Conservation (phyloP, 768 basidiomycete genomes). For the Leccinum longicurvipes region DNA sequence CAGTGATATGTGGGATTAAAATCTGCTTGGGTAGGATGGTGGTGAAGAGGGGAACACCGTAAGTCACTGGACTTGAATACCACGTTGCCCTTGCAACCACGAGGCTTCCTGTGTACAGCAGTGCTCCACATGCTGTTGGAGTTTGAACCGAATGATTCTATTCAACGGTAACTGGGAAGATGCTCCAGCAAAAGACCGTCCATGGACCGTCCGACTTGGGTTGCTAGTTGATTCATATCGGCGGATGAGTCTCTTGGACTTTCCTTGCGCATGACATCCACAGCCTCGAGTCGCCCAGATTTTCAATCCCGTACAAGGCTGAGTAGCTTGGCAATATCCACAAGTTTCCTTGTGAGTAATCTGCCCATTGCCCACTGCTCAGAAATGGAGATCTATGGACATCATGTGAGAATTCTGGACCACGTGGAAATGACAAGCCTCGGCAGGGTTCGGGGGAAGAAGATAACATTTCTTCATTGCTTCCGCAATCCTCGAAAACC, state of each 20-base stretch:
- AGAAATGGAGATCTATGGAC: not conserved
- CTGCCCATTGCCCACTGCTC: not conserved
- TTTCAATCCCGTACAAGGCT: not conserved
- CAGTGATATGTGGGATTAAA: not conserved
- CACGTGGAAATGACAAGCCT: too few species aligned
- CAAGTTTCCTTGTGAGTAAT: not conserved
- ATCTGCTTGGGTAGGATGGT: not conserved
- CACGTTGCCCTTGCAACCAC: not conserved
- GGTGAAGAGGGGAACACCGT: not conserved
- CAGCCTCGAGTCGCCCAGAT: not conserved
- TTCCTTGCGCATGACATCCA: not conserved
- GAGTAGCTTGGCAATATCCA: not conserved
- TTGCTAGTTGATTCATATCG: too few species aligned
- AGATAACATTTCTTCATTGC: not conserved
- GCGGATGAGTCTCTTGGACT: not conserved
- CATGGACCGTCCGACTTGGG: too few species aligned
- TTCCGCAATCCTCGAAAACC: not conserved
- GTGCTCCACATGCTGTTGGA: not conserved
- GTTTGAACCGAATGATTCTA: not conserved
- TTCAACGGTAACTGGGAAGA: too few species aligned
- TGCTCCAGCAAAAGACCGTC: not conserved
- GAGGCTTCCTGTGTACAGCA: not conserved
- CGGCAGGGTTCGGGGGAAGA: not conserved
- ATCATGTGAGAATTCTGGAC: not conserved
- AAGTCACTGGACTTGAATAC: not conserved